phyloP scores from a whole-genome alignment of 2,329 filamentous ascomycete genomes.

The Epichloe glyceriae region DNA sequence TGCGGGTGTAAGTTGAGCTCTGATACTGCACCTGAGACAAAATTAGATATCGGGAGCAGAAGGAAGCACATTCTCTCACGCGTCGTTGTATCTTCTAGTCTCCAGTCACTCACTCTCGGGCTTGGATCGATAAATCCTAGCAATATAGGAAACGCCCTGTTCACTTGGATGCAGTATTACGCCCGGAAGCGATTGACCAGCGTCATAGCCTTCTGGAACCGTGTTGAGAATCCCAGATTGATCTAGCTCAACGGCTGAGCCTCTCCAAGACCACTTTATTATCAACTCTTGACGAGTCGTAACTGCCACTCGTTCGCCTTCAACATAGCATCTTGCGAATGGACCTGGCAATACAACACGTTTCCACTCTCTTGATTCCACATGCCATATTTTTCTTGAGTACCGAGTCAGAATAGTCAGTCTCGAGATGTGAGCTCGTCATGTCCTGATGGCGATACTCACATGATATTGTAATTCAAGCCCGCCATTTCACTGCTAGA shows the following conservation, averaged over 20 bases:
- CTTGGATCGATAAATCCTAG: not conserved
- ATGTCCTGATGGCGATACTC: not conserved
- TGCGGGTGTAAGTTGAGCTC: not conserved
- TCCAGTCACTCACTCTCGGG: not conserved
- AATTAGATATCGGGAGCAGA: not conserved
- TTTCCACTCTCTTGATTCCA: conserved; percentile 9
- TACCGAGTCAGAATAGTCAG: not conserved
- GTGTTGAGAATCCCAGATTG: not conserved
- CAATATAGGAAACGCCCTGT: not conserved
- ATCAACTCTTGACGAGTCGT: conserved; percentile 11
- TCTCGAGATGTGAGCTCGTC: too few relatives aligned
- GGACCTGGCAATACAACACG: conserved; percentile 10
- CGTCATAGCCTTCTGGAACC: not conserved
- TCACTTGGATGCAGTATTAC: conserved; percentile 3
- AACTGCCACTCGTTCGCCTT: conserved; percentile 11
- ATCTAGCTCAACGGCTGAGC: conserved; percentile 9
- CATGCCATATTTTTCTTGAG: conserved; percentile 12
- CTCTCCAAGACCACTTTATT: conserved; percentile 13
- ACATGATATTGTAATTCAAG: conserved; percentile 4
- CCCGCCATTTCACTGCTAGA: not conserved
- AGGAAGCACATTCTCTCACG: too few relatives aligned
- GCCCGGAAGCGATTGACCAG: not conserved
- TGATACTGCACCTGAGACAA: not conserved
- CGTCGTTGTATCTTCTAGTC: not conserved
- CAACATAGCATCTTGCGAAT: conserved; percentile 8